Percentiles rank a stretch among this genome's conserved stretches.
Evolutionary conservation across 192 early-diverging fungal species (phyloP).

Genomic region (Spizellomyces sp.): DNA sequence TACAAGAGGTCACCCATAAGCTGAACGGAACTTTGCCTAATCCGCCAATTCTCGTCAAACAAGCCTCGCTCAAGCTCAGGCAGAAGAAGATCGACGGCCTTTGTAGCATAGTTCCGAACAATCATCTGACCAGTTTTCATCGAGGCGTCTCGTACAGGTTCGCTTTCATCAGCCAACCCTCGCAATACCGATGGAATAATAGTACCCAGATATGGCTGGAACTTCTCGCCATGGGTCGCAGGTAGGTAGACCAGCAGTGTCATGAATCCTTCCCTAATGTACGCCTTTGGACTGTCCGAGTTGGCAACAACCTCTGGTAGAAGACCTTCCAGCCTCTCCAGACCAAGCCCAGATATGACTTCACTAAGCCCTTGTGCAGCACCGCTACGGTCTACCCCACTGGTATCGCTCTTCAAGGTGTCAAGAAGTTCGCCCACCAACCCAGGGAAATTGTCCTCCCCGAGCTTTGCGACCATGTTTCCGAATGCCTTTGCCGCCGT

Average conservation of each 20-base stretch:
- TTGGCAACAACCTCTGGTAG: constrained; percentile 89
- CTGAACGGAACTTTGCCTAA: constrained; percentile 91
- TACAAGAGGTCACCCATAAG: constrained; percentile 94
- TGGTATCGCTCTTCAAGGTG: constrained; percentile 87
- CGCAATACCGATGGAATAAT: constrained; percentile 87
- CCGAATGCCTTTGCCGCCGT: constrained; percentile 93
- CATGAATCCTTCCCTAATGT: constrained; percentile 96
- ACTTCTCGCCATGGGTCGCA: constrained; percentile 89
- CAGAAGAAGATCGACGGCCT: constrained; percentile 85
- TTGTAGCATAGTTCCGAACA: constrained; percentile 85
- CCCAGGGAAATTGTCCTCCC: constrained; percentile 91
- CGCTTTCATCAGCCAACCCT: constrained; percentile 94
- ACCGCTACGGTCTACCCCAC: constrained; percentile 91
- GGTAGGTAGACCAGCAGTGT: constrained; percentile 94
- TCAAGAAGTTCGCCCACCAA: constrained; percentile 83
- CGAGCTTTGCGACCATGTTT: constrained; percentile 86
- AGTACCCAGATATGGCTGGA: constrained; percentile 85
- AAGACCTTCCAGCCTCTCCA: constrained; percentile 81
- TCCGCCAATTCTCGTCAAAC: constrained; percentile 94
- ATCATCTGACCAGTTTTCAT: constrained; percentile 92
- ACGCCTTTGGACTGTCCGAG: constrained; percentile 66
- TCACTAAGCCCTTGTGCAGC: constrained; percentile 97
- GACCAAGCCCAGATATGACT: constrained; percentile 85
- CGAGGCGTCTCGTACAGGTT: constrained; percentile 90
- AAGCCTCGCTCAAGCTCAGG: constrained; percentile 89